phyloP scores from a whole-genome alignment of 106 monocot species.

The Dendrobium officinale region DNA sequence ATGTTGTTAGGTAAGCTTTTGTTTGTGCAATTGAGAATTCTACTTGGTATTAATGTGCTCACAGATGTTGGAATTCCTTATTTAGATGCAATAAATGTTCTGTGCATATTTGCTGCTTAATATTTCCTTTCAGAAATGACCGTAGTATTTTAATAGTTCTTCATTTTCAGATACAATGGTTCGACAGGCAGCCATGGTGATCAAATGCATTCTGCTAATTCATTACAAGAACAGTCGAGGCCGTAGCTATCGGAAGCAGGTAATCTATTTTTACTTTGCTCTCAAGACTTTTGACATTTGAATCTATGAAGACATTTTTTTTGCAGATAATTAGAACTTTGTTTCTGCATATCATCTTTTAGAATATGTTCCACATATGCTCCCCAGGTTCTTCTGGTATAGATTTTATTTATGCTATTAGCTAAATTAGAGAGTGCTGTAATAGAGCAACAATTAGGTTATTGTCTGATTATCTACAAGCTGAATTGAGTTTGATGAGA shows the following conservation, averaged over 20 bases:
- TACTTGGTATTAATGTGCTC: not conserved
- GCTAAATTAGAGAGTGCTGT: not conserved
- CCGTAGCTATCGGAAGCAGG: conserved; percentile 80
- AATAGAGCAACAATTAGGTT: not conserved
- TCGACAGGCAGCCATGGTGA: conserved; percentile 79
- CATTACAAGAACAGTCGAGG: conserved; percentile 85
- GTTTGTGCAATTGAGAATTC: no score
- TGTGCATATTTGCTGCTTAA: not conserved
- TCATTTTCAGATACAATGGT: conserved; percentile 75
- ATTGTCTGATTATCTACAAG: not conserved
- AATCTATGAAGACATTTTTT: not conserved
- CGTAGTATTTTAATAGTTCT: not conserved
- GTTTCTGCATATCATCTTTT: not conserved
- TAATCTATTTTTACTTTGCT: conserved; percentile 15
- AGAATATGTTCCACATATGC: no score
- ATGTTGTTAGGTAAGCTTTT: no score
- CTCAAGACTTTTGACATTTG: not conserved
- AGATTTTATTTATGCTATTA: not conserved
- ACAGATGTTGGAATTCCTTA: not conserved
- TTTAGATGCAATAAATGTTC: not conserved
- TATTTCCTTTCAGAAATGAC: not conserved
- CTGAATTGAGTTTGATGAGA: not conserved
- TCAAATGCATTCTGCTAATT: conserved; percentile 73
- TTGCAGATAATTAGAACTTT: not conserved
- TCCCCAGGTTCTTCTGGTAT: not conserved